Base-by-base conservation (phyloP, 2,329 filamentous ascomycete species). In the Periglandula ipomoeae region DNA sequence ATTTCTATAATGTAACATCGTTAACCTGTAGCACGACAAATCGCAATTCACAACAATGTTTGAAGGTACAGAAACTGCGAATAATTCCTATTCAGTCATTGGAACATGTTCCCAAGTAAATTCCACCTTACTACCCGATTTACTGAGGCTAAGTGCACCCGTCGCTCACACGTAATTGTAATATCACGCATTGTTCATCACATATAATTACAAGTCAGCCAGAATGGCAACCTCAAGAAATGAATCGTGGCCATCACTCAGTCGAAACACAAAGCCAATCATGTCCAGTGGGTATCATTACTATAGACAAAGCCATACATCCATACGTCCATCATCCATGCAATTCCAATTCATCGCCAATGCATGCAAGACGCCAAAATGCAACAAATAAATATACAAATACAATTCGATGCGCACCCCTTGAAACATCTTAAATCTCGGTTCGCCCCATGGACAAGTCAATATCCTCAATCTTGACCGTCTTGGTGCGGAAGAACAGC, bases 401-500 rank as follows among this genome's bases (percentile, higher is more conserved):
- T 38, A 17, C 35, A 38, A 38, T 11, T 19, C 20, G 11, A 32
- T 13, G 10, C 11, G 10, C 27, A 4, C 30, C 22, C 10, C 20
- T 15, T 13, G 4, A 27, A 30, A 8, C 6, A 13, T 11, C 30
- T 47, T 37, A 53, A 27, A 49, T 49, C 3, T 37, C 34, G 5
- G 32, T 19, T 3, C 52, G 49, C 13, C 48, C 53, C 46, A 53
- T 44, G 17, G 20, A 55, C 32, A 71, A 54, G 42, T 71, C 68
- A 19, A 67, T 65, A 19, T 70, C 64, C 6, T 50, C 52, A 22
- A 69, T 26, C 4, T 63, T 62, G 44, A 72, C 59, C 5, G 66
- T 35, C 61, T 64, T 69, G 46, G 67, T 68, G 45, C 70, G 63
- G 53, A 55, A 68, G 39, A 68, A 54, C 26, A 73, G 40, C 68